Evolutionary conservation across 2,329 filamentous ascomycete genomes (phyloP).

Genomic region (Neocatenulostroma microsporum): DNA sequence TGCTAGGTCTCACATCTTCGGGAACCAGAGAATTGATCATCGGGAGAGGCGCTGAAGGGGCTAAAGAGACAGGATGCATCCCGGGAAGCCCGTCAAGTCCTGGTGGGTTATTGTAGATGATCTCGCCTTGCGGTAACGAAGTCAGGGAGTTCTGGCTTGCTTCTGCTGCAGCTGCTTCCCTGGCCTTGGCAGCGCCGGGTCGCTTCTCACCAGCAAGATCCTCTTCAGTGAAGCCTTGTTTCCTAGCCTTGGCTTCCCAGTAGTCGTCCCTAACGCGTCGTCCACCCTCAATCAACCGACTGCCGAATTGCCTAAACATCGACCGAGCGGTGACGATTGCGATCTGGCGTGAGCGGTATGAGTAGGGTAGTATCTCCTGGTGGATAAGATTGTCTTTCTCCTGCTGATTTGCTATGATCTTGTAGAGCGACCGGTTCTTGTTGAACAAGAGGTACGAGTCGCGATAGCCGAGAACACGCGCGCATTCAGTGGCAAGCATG

Average conservation of each 20-base stretch:
- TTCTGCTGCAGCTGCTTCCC: constrained; percentile 68
- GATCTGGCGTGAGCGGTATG: constrained; percentile 95
- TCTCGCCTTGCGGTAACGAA: constrained; percentile 68
- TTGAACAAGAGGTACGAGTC: constrained; percentile 99
- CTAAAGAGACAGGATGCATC: constrained; percentile 62
- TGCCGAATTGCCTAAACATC: constrained; percentile 98
- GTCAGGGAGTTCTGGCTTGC: constrained; percentile 48
- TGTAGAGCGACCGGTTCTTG: constrained; percentile 93
- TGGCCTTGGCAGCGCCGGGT: constrained; percentile 79
- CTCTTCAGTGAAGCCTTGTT: constrained; percentile 96
- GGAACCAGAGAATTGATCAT: constrained; percentile 81
- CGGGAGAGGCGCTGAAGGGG: constrained; percentile 53
- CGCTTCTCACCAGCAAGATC: constrained; percentile 94
- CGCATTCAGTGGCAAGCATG: constrained; percentile 97
- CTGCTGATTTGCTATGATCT: constrained; percentile 91
- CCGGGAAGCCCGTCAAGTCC: constrained; percentile 30
- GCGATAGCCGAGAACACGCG: constrained; percentile 83
- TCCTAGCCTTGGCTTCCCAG: constrained; percentile 94
- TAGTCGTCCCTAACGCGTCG: constrained; percentile 93
- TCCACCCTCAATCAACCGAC: constrained; percentile 82
- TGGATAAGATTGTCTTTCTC: constrained; percentile 95
- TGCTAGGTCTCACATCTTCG: constrained; percentile 65
- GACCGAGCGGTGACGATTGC: constrained; percentile 95
- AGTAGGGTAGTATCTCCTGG: constrained; percentile 94
- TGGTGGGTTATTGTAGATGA: constrained; percentile 68